Evolutionary conservation across 208 protist genomes (phyloP).

Genomic region (Acanthamoeba healyi): DNA sequence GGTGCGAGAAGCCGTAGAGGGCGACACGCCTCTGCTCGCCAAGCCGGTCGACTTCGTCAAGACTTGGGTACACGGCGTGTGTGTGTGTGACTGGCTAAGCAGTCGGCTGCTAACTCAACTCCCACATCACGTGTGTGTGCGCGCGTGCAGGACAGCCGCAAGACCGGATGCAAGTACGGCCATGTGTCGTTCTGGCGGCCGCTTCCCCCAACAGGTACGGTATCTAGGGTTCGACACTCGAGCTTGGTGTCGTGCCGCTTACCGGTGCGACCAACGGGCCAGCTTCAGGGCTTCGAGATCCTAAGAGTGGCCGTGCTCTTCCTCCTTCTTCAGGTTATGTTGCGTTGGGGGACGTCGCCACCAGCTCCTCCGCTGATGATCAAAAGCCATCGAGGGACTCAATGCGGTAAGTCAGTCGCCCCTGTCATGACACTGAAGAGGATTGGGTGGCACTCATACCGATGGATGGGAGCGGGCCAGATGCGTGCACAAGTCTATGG

Average conservation of each 20-base stretch:
- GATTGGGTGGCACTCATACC: not conserved
- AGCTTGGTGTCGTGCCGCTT: not conserved
- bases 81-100: too few species aligned
- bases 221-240: too few species aligned
- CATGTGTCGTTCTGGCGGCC: slow-evolving; percentile 10
- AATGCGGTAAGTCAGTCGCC: too few species aligned
- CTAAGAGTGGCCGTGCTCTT: too few species aligned
- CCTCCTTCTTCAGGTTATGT: slow-evolving; percentile 39
- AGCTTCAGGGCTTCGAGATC: not conserved
- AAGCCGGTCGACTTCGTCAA: not conserved
- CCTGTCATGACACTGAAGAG: too few species aligned
- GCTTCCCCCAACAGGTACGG: not conserved
- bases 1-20: not conserved
- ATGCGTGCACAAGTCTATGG: slow-evolving; percentile 16
- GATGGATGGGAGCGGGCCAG: too few species aligned
- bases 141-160: not conserved
- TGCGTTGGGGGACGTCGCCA: slow-evolving; percentile 4
- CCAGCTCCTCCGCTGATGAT: not conserved
- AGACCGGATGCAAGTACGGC: not conserved
- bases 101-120: too few species aligned
- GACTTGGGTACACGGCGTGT: not conserved
- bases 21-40: not conserved
- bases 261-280: not conserved
- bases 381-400: not conserved
- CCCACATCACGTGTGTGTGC: not conserved